Base-by-base conservation (phyloP, 768 basidiomycete genomes). In the Psilocybe cubensis region DNA sequence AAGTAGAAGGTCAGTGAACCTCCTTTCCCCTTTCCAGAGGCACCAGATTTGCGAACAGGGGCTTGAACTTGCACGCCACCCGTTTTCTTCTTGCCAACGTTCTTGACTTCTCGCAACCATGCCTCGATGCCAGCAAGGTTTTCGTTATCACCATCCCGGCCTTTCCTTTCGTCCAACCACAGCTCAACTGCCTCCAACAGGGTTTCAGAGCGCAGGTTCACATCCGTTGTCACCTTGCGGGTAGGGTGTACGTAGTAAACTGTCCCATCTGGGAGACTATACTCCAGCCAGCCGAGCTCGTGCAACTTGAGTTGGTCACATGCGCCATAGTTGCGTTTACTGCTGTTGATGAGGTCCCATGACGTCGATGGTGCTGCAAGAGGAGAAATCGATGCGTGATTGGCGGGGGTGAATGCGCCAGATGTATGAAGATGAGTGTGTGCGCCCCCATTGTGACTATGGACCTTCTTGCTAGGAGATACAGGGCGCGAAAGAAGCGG, bases 261-360 rank as follows among this genome's bases (percentile, higher is more conserved):
- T 3, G 81, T 73, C 9, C 83, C 83, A 63, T 92, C 89, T 1
- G 92, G 91, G n/a, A 94, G 82, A 20, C 81, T 76, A 66, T 89
- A 84, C 65, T 88, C 89, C 46, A 83, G 76, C 91, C 91, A 93
- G 3, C 92, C 92, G 18, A 86, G 80, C 11, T 81, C 76, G 61
- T 78, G 78, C 4, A 83, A 73, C 3, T 73, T 71, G 17, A 72
- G 54, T 11, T 57, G 75, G 54, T 21, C 52, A 56, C 56, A 71
- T 14, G 49, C 21, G 18, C 31, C 21, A 40, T 51, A 41, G 24
- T 56, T 40, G 48, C 54, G 58, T 21, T 12, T n/a, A 5, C 33
- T 59, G 28, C 65, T 46, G 43, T 66, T 56, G 42, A 63, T 69
- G 47, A 66, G 60, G 49, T 67, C 61, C 66, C 56, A 64, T 28